These are phyloP conservation scores for Fonsecaea monophora DNA, from an alignment of 2,329 filamentous ascomycete genomes.

Conservation along the genomic window DNA sequence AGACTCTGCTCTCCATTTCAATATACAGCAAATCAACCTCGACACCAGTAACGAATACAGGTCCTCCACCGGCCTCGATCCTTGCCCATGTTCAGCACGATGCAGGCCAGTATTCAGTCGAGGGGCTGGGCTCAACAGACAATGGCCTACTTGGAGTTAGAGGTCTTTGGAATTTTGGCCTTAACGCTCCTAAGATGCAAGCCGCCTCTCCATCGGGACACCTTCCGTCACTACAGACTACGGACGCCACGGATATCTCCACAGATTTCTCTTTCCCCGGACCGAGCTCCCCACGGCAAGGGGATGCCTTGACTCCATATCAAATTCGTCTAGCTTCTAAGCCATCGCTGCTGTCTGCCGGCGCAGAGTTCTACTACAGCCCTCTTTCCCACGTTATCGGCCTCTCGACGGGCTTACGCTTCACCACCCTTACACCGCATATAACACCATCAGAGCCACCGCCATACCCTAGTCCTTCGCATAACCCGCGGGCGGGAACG, in stretches of 20 bases:
- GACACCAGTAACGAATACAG: conserved; percentile 48
- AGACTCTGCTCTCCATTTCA: conserved; percentile 79
- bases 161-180: conserved; percentile 93
- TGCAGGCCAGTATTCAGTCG: conserved; percentile 82
- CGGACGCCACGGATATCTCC: conserved; percentile 11
- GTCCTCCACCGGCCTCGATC: conserved; percentile 57
- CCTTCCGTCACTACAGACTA: conserved; percentile 1
- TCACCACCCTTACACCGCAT: conserved; percentile 71
- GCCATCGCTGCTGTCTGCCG: conserved; percentile 80
- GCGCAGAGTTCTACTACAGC: conserved; percentile 94
- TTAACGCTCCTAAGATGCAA: conserved; percentile 55
- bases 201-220: conserved; percentile 10
- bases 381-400: conserved; percentile 92
- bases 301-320: conserved; percentile 43
- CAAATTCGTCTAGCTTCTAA: conserved; percentile 35
- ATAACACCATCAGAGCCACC: conserved; percentile 53
- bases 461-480: conserved; percentile 44
- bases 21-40: conserved; percentile 51
- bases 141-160: conserved; percentile 85
- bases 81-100: conserved; percentile 68
- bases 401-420: conserved; percentile 84
- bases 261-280: conserved; percentile 30
- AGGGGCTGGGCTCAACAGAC: conserved; percentile 91
- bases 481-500: conserved; percentile 38
- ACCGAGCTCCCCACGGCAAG: conserved; percentile 38